These are phyloP conservation scores for Fonsecaea erecta DNA, from an alignment of 2,329 filamentous ascomycete species.

Conservation along the genomic window DNA sequence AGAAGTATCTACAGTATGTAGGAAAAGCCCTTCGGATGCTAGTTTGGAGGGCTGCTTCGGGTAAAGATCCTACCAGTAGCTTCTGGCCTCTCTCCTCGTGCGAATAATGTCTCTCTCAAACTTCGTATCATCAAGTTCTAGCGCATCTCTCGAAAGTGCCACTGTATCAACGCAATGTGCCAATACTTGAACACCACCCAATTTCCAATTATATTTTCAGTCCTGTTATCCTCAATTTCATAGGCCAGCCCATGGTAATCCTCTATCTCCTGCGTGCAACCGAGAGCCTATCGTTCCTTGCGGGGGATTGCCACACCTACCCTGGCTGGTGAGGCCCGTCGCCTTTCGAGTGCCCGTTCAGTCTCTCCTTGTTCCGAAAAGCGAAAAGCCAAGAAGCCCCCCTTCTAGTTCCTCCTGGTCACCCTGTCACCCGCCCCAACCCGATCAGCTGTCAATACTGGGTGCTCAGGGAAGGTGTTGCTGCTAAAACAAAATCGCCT, in stretches of 20 bases:
- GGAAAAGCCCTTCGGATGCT: background rate
- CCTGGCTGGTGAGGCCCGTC: constrained; percentile 19
- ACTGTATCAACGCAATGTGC: background rate
- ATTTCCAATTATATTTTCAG: constrained; percentile 4
- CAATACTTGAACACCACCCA: background rate
- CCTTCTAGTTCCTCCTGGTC: constrained; percentile 4
- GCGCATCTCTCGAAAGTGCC: background rate
- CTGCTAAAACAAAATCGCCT: background rate
- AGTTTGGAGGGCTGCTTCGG: background rate
- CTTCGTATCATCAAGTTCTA: constrained; percentile 10
- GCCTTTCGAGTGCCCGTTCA: constrained; percentile 1
- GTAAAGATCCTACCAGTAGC: background rate
- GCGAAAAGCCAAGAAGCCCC: background rate
- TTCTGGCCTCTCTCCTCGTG: background rate
- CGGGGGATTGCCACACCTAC: constrained; percentile 16
- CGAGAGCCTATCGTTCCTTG: constrained; percentile 27
- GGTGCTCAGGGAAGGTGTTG: constrained; percentile 6
- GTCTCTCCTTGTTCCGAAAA: constrained; percentile 17
- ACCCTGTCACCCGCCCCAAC: constrained; percentile 9
- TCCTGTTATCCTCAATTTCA: background rate
- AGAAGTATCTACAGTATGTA: too few species aligned
- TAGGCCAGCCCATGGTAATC: background rate
- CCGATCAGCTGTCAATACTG: constrained; percentile 8
- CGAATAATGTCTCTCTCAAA: background rate
- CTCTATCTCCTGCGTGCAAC: constrained; percentile 7